These are phyloP conservation scores for Rhizophora apiculata DNA, from an alignment of 345 rosid species.

Conservation along the genomic window DNA sequence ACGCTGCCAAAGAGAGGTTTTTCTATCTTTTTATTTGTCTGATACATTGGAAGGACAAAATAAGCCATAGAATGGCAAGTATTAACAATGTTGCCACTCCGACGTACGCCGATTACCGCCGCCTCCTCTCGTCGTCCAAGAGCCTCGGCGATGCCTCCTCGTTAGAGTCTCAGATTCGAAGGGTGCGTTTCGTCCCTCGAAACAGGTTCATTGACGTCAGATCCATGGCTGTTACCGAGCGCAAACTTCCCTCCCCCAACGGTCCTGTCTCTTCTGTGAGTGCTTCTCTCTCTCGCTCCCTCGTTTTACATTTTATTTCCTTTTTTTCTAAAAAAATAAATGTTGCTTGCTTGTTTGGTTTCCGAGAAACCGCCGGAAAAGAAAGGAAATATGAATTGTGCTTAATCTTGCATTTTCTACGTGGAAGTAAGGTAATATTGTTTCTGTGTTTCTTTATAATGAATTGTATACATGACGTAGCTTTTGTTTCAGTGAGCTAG, in stretches of 20 bases:
- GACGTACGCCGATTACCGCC: slow-evolving; percentile 24
- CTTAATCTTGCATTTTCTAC: neutral
- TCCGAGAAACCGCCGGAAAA: neutral
- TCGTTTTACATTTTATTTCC: neutral
- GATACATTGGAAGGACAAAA: neutral
- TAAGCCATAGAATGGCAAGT: slow-evolving; percentile 24
- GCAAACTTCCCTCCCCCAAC: slow-evolving; percentile 29
- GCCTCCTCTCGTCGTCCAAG: slow-evolving; percentile 39
- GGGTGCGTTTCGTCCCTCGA: slow-evolving; percentile 7
- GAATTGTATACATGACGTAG: no score
- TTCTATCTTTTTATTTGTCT: neutral
- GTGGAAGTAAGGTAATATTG: no score
- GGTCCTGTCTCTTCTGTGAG: slow-evolving; percentile 49
- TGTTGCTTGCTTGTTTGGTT: neutral
- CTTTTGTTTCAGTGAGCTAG: no score
- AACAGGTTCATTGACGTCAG: slow-evolving; percentile 35
- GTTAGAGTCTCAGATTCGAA: slow-evolving; percentile 18
- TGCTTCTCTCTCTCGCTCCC: neutral
- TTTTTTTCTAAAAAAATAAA: no score
- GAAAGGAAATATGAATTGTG: no score
- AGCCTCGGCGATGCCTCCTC: slow-evolving; percentile 22
- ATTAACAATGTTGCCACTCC: slow-evolving; percentile 30
- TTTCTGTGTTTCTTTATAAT: no score
- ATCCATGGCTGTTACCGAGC: slow-evolving; percentile 35
- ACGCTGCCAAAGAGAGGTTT: neutral